Evolutionary conservation across 352 stramenopile species (phyloP).

Genomic region (Saprolegnia diclina): DNA sequence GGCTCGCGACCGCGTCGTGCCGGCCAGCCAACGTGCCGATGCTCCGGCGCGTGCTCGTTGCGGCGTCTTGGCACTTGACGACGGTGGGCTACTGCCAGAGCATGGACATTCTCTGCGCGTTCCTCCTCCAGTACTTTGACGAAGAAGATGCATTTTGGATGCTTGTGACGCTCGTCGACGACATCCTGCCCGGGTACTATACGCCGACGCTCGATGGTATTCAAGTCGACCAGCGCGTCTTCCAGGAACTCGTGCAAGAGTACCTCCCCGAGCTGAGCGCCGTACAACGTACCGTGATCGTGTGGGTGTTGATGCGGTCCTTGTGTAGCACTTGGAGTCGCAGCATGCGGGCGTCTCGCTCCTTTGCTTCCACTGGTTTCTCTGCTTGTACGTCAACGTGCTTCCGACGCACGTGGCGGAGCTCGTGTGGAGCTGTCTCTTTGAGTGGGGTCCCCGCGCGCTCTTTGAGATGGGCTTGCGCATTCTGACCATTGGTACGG

Average conservation of each 20-base stretch:
- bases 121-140: not conserved
- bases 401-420: not conserved
- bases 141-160: not conserved
- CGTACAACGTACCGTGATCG: not conserved
- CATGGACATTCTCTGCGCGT: not conserved
- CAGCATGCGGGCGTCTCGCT: not conserved
- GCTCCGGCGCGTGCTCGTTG: not conserved
- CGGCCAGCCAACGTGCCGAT: not conserved
- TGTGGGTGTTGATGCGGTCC: not conserved
- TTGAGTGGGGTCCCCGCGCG: not conserved
- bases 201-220: not conserved
- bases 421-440: not conserved
- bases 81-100: not conserved
- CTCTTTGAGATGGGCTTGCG: not conserved
- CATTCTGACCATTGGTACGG: not conserved
- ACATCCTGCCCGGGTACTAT: not conserved
- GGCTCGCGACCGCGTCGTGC: not conserved
- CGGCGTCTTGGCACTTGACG: not conserved
- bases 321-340: not conserved
- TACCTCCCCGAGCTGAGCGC: not conserved
- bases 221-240: not conserved
- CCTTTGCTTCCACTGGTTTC: not conserved
- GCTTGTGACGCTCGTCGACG: not conserved
- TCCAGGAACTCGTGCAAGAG: not conserved
- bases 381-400: not conserved